Base-by-base conservation (phyloP, 2,329 filamentous ascomycete species). In the Ceratocystis harringtonii region DNA sequence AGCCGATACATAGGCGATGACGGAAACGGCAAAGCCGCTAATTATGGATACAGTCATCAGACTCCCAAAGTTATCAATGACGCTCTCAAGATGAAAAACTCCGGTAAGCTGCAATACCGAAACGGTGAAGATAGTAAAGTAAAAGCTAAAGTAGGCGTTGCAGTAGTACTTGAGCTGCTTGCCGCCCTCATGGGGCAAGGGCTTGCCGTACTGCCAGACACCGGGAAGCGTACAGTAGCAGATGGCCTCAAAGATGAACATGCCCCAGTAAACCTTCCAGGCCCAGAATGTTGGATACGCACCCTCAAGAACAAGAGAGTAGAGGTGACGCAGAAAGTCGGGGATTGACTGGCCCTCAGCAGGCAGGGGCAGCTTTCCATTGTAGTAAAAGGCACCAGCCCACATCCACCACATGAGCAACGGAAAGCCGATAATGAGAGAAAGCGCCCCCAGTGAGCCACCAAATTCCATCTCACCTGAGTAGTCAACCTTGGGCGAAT, bases 371-470 rank as follows among this genome's bases (percentile, higher is more conserved):
- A 95, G 80, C 69, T 88, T 85, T 70, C 92, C 92, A 73, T 90
- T 79, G 77, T 96, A 99, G 78, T 92, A 96, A 62, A 87, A 92
- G 43, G 92, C 89, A 62, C 94, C 94, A 75, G 95, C 86, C 92
- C 92, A 97, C 92, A 99, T 96, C 78, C 96, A 97, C 82, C 90
- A 96, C 92, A 97, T 97, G 71, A 99, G 82, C 45, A 86, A 68
- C n/a, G 94, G 94, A 76, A 97, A 99, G 58, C 88, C 84, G 68
- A 91, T 81, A 90, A 97, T 97, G 84, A 96, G 91, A 70, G 83
- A 79, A 17, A 82, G 76, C 52, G 92, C 87, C 65, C 94, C 92
- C n/a, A 81, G 73, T 2, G 89, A 86, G 67, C 94, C 94, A 69
- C 92, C 92, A 73, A 97, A 99, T 74, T 99, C 95, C 70, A 84